These are phyloP conservation scores for Penicillium atrosanguineum DNA, from an alignment of 495 filamentous ascomycete genomes.

Conservation along the genomic window DNA sequence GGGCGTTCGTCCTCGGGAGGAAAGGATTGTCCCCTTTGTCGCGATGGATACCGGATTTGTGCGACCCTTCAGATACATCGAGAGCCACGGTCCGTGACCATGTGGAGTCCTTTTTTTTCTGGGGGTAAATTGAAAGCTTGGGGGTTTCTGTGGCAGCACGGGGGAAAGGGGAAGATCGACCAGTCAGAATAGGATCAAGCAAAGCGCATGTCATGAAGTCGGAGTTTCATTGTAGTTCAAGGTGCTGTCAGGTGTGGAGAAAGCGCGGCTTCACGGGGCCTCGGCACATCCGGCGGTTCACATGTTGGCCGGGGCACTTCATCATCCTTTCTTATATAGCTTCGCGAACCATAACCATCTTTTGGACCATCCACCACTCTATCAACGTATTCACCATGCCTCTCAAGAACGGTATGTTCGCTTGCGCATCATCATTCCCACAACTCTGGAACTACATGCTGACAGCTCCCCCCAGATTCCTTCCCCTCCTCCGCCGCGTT, in stretches of 20 bases:
- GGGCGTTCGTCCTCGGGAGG: conserved; percentile 4
- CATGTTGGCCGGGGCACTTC: conserved; percentile 16
- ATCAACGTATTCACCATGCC: conserved; percentile 56
- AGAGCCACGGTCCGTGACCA: neutral
- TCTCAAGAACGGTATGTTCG: conserved; percentile 70
- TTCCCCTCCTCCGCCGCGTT: conserved; percentile 92
- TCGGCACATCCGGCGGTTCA: conserved; percentile 21
- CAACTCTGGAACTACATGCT: neutral
- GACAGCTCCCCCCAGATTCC: conserved; percentile 54
- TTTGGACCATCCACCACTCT: neutral
- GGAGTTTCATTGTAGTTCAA: neutral
- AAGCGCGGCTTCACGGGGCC: conserved; percentile 13
- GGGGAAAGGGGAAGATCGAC: neutral
- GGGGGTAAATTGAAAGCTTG: too few species aligned
- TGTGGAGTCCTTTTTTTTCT: conserved; percentile 11
- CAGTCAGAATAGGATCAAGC: neutral
- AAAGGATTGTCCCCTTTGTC: conserved; percentile 16
- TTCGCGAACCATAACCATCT: neutral
- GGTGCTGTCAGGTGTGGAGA: neutral
- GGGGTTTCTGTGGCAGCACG: neutral
- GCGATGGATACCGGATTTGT: conserved; percentile 27
- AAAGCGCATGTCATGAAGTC: neutral
- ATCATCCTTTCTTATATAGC: conserved; percentile 9
- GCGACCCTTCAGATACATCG: conserved; percentile 2
- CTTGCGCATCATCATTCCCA: neutral